Evolutionary conservation across 2,329 filamentous ascomycete species (phyloP), one percentile per base, ranked within the genome.

Genomic region (Bipolaris gigantea): DNA sequence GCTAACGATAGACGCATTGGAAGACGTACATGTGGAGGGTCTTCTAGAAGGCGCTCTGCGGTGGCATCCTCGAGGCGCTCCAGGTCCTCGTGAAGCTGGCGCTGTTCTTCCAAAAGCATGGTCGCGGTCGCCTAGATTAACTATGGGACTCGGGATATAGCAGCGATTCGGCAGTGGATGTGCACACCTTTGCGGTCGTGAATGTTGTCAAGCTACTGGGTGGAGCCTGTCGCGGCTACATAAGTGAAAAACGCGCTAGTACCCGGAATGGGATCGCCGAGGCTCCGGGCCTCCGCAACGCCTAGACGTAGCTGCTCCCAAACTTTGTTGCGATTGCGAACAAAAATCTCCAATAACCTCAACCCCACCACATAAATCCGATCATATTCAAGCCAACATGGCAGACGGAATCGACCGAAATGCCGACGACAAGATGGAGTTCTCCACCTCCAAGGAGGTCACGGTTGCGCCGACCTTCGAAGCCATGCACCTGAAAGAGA

Each of bases 361-460:
- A 16, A 23, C 47, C n/a, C 44, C 42, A 16, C 32, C 16, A 18
- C 49, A 42, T 27, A 33, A 2, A 34, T 10, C 18, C 33, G 13
- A 48, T 18, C 42, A 16, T 30, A 42, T 21, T 30, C 53, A 38
- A 41, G 33, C 23, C 61, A 89, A 60, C 66, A 99, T 97, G 94
- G 91, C 92, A 61, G 93, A 97, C 77, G 87, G 84, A 64, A 88
- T 97, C 74, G 93, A 99, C 78, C 89, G 90, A 79, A 92, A 92
- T 80, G 87, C 88, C 62, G 94, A 97, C 76, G 92, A 96, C 82
- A 87, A 90, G 77, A 96, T 97, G 87, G 93, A 97, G 81, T 97
- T 99, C 77, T 89, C 89, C 63, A 99, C 94, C 75, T 97, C 93
- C 61, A 97, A 96, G 80, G 94, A 97, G 83, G 93, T 97, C 57